These are phyloP conservation scores for Hypoxylon sp. DNA, from an alignment of 2,329 filamentous ascomycete genomes.

Conservation along the genomic window DNA sequence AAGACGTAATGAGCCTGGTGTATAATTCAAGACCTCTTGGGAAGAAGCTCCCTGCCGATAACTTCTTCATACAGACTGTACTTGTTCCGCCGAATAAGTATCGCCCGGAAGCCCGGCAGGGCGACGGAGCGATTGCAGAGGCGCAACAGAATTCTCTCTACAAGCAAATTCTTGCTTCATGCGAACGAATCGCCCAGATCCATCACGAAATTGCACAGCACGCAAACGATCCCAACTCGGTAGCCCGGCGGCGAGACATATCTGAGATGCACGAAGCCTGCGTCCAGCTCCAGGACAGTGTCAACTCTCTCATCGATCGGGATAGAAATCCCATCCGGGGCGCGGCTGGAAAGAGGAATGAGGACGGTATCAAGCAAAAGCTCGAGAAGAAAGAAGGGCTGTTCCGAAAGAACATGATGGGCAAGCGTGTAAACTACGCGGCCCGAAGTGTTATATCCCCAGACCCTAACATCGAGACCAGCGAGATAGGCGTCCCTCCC, in stretches of 20 bases:
- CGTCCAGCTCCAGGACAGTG: slow-evolving; percentile 83
- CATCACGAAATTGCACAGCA: slow-evolving; percentile 69
- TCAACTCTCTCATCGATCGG: slow-evolving; percentile 92
- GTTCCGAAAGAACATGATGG: slow-evolving; percentile 99
- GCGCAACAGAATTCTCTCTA: slow-evolving; percentile 88
- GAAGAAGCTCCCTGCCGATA: slow-evolving; percentile 76
- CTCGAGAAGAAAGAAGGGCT: slow-evolving; percentile 98
- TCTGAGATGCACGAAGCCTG: slow-evolving; percentile 82
- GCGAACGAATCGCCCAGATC: slow-evolving; percentile 76
- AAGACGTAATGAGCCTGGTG: slow-evolving; percentile 82
- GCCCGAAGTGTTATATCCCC: slow-evolving; percentile 97
- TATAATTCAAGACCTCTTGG: slow-evolving; percentile 77
- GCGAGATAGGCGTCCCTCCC: slow-evolving; percentile 97
- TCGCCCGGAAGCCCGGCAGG: slow-evolving; percentile 84
- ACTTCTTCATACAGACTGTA: slow-evolving; percentile 91
- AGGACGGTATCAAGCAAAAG: slow-evolving; percentile 96
- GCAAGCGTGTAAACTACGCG: slow-evolving; percentile 98
- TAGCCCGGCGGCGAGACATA: slow-evolving; percentile 67
- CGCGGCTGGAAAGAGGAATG: slow-evolving; percentile 76
- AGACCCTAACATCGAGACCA: slow-evolving; percentile 98
- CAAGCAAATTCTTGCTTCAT: slow-evolving; percentile 80
- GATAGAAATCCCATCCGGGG: slow-evolving; percentile 86
- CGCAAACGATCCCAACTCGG: slow-evolving; percentile 45
- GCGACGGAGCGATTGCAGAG: slow-evolving; percentile 82
- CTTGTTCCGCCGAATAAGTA: slow-evolving; percentile 93